phyloP scores from a whole-genome alignment of 768 basidiomycete genomes.

The Leucosporidium yakuticum region DNA sequence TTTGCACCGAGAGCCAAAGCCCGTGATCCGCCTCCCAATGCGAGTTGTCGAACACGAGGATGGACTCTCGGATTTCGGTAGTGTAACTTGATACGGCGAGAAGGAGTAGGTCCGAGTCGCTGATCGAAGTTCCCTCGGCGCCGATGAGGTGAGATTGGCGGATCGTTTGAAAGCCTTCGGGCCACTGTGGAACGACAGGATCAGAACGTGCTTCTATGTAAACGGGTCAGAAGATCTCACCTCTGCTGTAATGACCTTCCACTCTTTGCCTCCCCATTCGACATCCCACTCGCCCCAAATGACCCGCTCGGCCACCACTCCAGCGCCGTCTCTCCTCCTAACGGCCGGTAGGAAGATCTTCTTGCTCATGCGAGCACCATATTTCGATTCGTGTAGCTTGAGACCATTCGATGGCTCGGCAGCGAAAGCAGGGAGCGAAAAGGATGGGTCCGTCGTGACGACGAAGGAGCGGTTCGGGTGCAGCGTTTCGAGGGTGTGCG shows the following conservation, averaged over 20 bases:
- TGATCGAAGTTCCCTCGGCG: not conserved
- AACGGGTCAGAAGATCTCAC: not conserved
- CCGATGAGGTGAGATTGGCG: not conserved
- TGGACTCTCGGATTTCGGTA: not conserved
- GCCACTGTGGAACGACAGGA: not conserved
- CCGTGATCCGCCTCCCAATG: slow-evolving; percentile 6
- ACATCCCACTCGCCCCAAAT: not conserved
- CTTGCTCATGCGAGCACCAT: not conserved
- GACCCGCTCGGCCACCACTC: not conserved
- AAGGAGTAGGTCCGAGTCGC: not conserved
- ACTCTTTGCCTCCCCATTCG: not conserved
- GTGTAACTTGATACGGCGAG: not conserved
- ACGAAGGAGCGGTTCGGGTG: not conserved
- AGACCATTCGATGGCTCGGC: not conserved
- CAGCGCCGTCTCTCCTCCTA: not conserved
- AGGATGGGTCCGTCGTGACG: not conserved
- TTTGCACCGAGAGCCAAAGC: slow-evolving; percentile 47
- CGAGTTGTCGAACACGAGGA: not conserved
- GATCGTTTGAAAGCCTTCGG: not conserved
- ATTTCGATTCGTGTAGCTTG: not conserved
- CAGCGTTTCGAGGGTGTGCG: not conserved
- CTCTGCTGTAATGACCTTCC: not conserved
- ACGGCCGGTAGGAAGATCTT: not conserved
- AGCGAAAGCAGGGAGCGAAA: not conserved
- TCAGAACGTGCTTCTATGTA: not conserved